These are phyloP conservation scores for Teratosphaeria destructans DNA, from an alignment of 2,329 filamentous ascomycete genomes.

Conservation along the genomic window DNA sequence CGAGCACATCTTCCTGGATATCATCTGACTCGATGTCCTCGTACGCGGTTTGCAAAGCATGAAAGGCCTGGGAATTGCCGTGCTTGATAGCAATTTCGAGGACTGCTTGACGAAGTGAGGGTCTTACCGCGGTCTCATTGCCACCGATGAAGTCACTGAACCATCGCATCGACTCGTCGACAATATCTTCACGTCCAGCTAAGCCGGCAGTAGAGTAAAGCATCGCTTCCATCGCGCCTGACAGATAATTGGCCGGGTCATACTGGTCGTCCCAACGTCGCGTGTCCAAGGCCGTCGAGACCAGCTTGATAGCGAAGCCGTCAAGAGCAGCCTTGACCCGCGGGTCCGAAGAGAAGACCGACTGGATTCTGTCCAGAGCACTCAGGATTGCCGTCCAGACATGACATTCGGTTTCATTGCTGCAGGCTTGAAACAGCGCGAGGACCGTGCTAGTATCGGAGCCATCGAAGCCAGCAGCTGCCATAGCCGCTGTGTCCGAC, in stretches of 20 bases:
- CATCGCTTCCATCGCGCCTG: neutral
- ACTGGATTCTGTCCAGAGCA: neutral
- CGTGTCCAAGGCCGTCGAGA: neutral
- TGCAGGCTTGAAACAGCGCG: neutral
- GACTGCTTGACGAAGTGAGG: neutral
- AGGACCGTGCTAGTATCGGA: neutral
- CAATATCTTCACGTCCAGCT: neutral
- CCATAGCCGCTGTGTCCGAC: neutral
- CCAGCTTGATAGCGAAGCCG: neutral
- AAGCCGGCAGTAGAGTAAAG: neutral
- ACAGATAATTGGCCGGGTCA: neutral
- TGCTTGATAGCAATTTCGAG: neutral
- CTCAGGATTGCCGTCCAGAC: neutral
- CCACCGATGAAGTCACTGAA: neutral
- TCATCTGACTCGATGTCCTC: neutral
- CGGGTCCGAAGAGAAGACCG: neutral
- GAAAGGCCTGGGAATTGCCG: neutral
- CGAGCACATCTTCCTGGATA: neutral
- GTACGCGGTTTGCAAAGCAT: neutral
- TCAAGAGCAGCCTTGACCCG: neutral
- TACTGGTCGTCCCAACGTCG: neutral
- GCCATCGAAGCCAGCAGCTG: neutral
- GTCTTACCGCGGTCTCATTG: neutral
- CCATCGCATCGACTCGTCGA: neutral
- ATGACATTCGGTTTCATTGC: neutral